phyloP scores from a whole-genome alignment of 768 basidiomycete genomes.

The Auricularia heimuer region DNA sequence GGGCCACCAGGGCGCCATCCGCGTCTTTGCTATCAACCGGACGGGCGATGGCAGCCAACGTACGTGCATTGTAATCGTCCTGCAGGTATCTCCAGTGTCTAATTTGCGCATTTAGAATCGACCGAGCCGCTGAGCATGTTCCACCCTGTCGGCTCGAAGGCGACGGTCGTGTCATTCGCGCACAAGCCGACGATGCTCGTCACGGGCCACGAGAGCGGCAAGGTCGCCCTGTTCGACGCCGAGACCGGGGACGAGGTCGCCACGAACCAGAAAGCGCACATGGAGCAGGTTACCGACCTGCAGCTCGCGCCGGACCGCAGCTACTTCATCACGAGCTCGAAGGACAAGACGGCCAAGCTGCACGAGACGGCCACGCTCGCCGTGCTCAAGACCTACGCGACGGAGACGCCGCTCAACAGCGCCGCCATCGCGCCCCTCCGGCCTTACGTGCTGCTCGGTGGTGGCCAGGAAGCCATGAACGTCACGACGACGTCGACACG shows the following conservation, averaged over 20 bases:
- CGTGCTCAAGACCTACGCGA: conserved; percentile 86
- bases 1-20: conserved; percentile 84
- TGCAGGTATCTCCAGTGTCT: background rate
- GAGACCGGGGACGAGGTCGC: conserved; percentile 75
- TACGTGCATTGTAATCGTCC: conserved; percentile 31
- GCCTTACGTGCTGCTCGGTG: conserved; percentile 89
- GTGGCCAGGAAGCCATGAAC: conserved; percentile 96
- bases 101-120: conserved; percentile 41
- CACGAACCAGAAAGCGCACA: conserved; percentile 81
- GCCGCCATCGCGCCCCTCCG: conserved; percentile 75
- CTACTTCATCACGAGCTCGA: conserved; percentile 93
- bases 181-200: conserved; percentile 67
- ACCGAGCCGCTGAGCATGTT: conserved; percentile 69
- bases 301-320: conserved; percentile 84
- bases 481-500: conserved; percentile 91
- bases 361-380: conserved; percentile 83
- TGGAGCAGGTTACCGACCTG: conserved; percentile 81
- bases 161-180: conserved; percentile 93
- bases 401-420: conserved; percentile 92
- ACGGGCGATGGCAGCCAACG: conserved; percentile 75
- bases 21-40: conserved; percentile 79
- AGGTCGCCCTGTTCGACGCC: conserved; percentile 84
- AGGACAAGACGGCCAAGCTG: conserved; percentile 93
- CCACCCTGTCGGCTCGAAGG: conserved; percentile 86
- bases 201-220: conserved; percentile 95